Percentiles rank a stretch among this genome's conserved stretches.
Conservation (phyloP, 768 basidiomycete genomes). For the Crassisporium funariophilum region DNA sequence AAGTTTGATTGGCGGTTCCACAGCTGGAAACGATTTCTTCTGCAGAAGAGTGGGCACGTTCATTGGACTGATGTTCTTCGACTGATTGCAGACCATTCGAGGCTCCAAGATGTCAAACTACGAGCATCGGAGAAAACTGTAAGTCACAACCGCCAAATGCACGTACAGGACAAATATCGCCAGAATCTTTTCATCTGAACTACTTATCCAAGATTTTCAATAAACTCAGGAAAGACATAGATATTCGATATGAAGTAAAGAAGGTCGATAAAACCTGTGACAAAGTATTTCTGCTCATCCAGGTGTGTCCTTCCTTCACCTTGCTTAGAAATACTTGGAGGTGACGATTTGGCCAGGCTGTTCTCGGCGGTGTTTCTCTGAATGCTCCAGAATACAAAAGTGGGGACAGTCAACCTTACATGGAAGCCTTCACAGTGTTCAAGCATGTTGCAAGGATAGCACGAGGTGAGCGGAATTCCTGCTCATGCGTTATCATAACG, state of each 20-base stretch:
- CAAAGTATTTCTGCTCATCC: constrained; percentile 81
- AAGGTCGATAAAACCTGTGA: constrained; percentile 72
- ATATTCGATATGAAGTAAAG: constrained; percentile 77
- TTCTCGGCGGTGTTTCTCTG: constrained; percentile 71
- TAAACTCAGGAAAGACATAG: constrained; percentile 67
- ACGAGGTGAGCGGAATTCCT: constrained; percentile 50
- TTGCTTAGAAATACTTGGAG: not conserved
- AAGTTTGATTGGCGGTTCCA: not conserved
- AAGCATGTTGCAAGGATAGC: constrained; percentile 77
- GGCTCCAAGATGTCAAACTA: constrained; percentile 68
- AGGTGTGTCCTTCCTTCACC: constrained; percentile 43
- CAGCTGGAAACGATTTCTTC: constrained; percentile 67
- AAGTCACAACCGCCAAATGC: not conserved
- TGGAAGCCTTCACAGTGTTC: constrained; percentile 73
- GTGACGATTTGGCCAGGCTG: constrained; percentile 48
- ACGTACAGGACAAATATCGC: not conserved
- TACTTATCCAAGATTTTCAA: constrained; percentile 51
- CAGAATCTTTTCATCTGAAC: too few relatives aligned
- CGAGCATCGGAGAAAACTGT: constrained; percentile 79
- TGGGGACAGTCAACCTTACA: constrained; percentile 67
- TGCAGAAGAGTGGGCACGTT: constrained; percentile 62
- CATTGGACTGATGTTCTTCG: not conserved
- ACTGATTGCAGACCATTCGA: constrained; percentile 30
- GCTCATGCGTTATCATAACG: too few relatives aligned
- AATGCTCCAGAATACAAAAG: constrained; percentile 69